Conservation (phyloP, 2,329 filamentous ascomycete species). For the Sphaerulina populicola region DNA sequence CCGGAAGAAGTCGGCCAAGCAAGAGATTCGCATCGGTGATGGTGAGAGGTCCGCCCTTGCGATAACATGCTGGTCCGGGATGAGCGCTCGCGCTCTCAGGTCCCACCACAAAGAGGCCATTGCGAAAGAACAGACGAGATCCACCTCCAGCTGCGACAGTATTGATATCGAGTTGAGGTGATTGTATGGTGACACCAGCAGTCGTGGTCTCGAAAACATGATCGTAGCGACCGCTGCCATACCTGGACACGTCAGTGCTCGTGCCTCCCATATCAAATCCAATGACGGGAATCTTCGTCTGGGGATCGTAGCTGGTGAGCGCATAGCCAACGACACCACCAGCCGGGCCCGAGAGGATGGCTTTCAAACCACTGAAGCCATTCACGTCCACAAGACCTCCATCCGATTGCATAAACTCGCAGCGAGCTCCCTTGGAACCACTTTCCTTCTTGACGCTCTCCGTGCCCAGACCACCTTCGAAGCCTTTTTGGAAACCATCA, state of each 20-base stretch:
- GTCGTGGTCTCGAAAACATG: constrained; percentile 93
- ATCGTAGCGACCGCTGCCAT: constrained; percentile 70
- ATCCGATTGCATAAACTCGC: constrained; percentile 93
- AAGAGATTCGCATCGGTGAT: constrained; percentile 92
- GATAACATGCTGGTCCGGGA: constrained; percentile 82
- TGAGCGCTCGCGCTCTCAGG: constrained; percentile 84
- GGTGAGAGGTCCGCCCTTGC: constrained; percentile 78
- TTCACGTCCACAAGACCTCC: constrained; percentile 64
- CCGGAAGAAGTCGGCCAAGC: constrained; percentile 72
- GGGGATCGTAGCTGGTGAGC: constrained; percentile 76
- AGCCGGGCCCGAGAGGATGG: constrained; percentile 83
- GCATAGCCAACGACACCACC: constrained; percentile 90
- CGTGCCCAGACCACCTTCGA: constrained; percentile 69
- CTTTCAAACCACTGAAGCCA: constrained; percentile 73
- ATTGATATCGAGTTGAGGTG: constrained; percentile 87
- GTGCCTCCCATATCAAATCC: constrained; percentile 96
- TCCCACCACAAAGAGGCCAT: constrained; percentile 82
- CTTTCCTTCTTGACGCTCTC: constrained; percentile 61
- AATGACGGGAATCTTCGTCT: constrained; percentile 77
- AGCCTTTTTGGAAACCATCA: constrained; percentile 67
- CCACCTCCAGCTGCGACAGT: constrained; percentile 88
- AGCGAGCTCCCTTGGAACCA: constrained; percentile 63
- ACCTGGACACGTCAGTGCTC: constrained; percentile 82
- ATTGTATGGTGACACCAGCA: constrained; percentile 88
- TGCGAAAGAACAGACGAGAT: constrained; percentile 75